Conservation (phyloP, 2,329 filamentous ascomycete genomes). For the Colletotrichum musae region DNA sequence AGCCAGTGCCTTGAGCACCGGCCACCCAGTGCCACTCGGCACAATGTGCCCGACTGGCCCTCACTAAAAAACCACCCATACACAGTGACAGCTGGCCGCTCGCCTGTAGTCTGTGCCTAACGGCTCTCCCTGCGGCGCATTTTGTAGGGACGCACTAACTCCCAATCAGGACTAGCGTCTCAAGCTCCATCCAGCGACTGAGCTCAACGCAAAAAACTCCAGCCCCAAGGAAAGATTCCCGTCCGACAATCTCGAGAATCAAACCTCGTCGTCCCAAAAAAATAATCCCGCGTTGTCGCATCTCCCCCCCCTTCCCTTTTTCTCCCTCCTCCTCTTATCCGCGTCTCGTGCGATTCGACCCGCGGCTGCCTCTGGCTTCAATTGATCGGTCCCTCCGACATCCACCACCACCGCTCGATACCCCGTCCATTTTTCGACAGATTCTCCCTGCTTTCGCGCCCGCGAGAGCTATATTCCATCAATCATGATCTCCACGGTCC, state of each 20-base stretch:
- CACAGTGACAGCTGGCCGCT: neutral
- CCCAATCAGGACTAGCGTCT: conserved; percentile 51
- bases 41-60: too few species aligned
- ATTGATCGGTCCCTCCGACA: conserved; percentile 34
- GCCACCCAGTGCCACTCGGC: too few species aligned
- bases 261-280: conserved; percentile 47
- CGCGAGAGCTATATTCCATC: conserved; percentile 38
- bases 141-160: conserved; percentile 43
- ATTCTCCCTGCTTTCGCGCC: conserved; percentile 36
- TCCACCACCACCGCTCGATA: neutral
- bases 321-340: conserved; percentile 38
- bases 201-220: conserved; percentile 61
- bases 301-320: conserved; percentile 37
- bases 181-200: conserved; percentile 52
- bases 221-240: conserved; percentile 55
- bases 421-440: neutral
- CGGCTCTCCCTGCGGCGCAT: conserved; percentile 38
- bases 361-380: conserved; percentile 36
- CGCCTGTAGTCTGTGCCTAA: conserved; percentile 1
- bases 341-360: conserved; percentile 41
- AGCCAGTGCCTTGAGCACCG: too few species aligned
- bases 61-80: neutral
- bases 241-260: conserved; percentile 48
- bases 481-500: conserved; percentile 74
- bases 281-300: conserved; percentile 49